These are phyloP conservation scores for Salvia splendens DNA, from an alignment of 257 asterid genomes.

Conservation along the genomic window DNA sequence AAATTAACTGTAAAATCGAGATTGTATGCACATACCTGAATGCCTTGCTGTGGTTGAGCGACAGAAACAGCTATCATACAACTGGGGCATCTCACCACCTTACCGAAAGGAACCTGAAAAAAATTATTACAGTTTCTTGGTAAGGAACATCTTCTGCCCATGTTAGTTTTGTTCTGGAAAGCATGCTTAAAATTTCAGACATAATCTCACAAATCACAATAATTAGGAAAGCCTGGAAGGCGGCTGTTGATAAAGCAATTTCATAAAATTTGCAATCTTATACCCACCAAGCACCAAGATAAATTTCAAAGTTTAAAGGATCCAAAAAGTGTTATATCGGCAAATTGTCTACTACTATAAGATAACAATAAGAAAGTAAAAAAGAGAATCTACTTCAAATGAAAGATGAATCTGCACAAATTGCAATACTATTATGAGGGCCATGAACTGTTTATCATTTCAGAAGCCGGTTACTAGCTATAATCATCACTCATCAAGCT, in stretches of 20 bases:
- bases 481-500: not conserved
- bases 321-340: constrained; percentile 3
- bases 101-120: constrained; percentile 88
- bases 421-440: not conserved
- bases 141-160: constrained; percentile 13
- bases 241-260: not conserved
- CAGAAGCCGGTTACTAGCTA: constrained; percentile 7
- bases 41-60: constrained; percentile 93
- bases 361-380: not conserved
- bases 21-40: constrained; percentile 67
- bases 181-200: not conserved
- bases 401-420: constrained; percentile 21
- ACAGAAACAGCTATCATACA: constrained; percentile 84
- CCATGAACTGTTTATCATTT: constrained; percentile 5
- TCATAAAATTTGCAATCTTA: not conserved
- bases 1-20: constrained; percentile 14
- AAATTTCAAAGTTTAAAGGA: not conserved
- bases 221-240: constrained; percentile 7
- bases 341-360: not conserved
- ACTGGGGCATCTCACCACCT: constrained; percentile 85
- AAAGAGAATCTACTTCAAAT: not conserved
- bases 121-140: not conserved
- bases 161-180: constrained; percentile 9
- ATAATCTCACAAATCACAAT: not conserved
- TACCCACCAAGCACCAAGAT: not conserved